Evolutionary conservation across 768 basidiomycete species (phyloP).

Genomic region (Botryobasidium botryosum): DNA sequence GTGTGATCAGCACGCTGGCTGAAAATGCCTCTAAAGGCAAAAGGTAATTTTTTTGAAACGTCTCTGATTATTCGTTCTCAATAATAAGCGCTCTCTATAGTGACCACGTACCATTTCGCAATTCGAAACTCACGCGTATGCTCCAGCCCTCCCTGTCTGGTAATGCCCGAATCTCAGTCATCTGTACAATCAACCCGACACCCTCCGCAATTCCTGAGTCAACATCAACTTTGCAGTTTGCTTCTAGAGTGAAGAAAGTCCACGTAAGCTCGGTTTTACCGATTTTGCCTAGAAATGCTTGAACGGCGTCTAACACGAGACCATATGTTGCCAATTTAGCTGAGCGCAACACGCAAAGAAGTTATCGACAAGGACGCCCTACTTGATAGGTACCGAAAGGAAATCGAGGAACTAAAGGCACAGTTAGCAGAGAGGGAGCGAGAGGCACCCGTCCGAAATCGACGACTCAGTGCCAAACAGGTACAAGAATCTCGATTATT

Average conservation of each 20-base stretch:
- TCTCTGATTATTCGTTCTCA: constrained; percentile 1
- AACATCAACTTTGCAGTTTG: constrained; percentile 78
- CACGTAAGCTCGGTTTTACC: constrained; percentile 29
- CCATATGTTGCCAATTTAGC: constrained; percentile 20
- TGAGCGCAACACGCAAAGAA: constrained; percentile 86
- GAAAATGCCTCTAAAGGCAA: constrained; percentile 70
- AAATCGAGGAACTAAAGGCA: constrained; percentile 77
- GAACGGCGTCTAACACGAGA: background rate
- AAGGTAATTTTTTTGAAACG: constrained; percentile 28
- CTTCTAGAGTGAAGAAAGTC: constrained; percentile 80
- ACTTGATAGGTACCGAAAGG: constrained; percentile 84
- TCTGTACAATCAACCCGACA: constrained; percentile 91
- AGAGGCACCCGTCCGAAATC: constrained; percentile 33
- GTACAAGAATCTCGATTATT: constrained; percentile 15
- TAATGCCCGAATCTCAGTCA: constrained; percentile 88
- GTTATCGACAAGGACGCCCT: constrained; percentile 85
- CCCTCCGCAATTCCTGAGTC: constrained; percentile 62
- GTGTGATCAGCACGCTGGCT: constrained; percentile 80
- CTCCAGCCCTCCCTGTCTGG: constrained; percentile 90
- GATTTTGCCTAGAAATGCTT: background rate
- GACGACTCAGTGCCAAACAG: constrained; percentile 36
- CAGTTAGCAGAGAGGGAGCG: constrained; percentile 55
- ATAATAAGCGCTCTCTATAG: constrained; percentile 20
- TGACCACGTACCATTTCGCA: constrained; percentile 88
- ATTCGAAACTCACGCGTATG: constrained; percentile 87